phyloP scores from a whole-genome alignment of 495 filamentous ascomycete species.

The Paragyromitra xinjiangensis region DNA sequence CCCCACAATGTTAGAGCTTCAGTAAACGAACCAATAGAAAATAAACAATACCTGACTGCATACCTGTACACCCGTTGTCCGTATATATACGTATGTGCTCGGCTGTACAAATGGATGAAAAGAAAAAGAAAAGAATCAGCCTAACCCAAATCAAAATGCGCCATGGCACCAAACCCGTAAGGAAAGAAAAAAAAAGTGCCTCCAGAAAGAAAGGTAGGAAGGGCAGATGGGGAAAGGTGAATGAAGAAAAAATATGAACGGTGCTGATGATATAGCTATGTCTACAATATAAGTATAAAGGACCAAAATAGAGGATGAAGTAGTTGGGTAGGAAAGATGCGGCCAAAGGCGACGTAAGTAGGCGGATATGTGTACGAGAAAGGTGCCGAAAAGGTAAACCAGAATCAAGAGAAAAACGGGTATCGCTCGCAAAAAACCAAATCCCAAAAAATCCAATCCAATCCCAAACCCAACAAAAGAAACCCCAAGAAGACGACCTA shows the following conservation, averaged over 20 bases:
- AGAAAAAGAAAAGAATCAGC: conserved; percentile 26
- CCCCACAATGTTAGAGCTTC: conserved; percentile 8
- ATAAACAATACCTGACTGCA: conserved; percentile 37
- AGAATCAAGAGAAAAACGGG: conserved; percentile 24
- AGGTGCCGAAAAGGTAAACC: conserved; percentile 19
- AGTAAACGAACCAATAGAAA: conserved; percentile 32
- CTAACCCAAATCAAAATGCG: conserved; percentile 32
- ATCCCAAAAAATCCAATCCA: conserved; percentile 24
- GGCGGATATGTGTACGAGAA: conserved; percentile 9
- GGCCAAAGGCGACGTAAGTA: conserved; percentile 19
- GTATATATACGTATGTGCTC: conserved; percentile 34
- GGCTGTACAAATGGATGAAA: conserved; percentile 22
- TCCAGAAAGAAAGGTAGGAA: conserved; percentile 30
- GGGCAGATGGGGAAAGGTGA: conserved; percentile 11
- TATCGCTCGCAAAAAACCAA: conserved; percentile 49
- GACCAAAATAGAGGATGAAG: neutral
- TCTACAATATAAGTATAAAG: conserved; percentile 10
- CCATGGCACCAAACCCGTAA: conserved; percentile 18
- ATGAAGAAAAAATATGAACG: conserved; percentile 16
- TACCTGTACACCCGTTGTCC: conserved; percentile 12
- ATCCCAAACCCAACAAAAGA: conserved; percentile 30
- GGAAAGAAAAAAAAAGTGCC: conserved; percentile 13
- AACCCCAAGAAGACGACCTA: conserved; percentile 7
- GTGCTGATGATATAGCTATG: conserved; percentile 13
- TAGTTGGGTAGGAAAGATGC: conserved; percentile 33